These are phyloP conservation scores for Collybiopsis confluens DNA, from an alignment of 768 basidiomycete species.

Conservation along the genomic window DNA sequence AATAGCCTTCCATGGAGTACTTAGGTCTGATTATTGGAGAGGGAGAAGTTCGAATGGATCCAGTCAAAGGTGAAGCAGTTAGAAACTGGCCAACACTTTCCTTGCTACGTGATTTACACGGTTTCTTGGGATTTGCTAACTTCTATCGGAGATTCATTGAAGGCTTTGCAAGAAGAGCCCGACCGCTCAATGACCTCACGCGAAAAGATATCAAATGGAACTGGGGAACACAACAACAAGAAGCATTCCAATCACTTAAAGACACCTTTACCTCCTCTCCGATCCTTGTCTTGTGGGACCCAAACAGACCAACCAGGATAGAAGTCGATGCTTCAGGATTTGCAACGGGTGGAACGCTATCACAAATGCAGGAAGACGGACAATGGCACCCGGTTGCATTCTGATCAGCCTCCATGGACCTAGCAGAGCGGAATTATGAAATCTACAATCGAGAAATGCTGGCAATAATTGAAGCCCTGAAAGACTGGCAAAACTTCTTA, in stretches of 20 bases:
- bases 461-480: conserved; percentile 32
- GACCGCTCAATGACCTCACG: conserved; percentile 25
- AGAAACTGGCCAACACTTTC: conserved; percentile 31
- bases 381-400: conserved; percentile 35
- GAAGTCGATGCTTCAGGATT: conserved; percentile 28
- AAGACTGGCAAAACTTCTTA: conserved; percentile 5
- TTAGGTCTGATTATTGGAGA: conserved; percentile 13
- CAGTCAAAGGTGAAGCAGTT: conserved; percentile 32
- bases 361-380: conserved; percentile 14
- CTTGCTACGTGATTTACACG: conserved; percentile 28
- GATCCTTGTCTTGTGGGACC: conserved; percentile 15
- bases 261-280: conserved; percentile 23
- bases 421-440: conserved; percentile 41
- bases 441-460: conserved; percentile 49
- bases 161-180: conserved; percentile 26
- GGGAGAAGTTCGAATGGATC: conserved; percentile 26
- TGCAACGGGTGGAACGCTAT: conserved; percentile 23
- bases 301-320: conserved; percentile 13
- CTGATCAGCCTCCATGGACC: conserved; percentile 23
- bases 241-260: conserved; percentile 27
- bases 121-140: conserved; percentile 41
- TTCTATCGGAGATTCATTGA: conserved; percentile 41
- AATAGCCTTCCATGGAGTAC: conserved; percentile 10
- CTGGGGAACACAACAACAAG: conserved; percentile 12
- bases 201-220: conserved; percentile 18